These are phyloP conservation scores for Alternaria brassicicola DNA, from an alignment of 2,329 filamentous ascomycete genomes.

Conservation along the genomic window DNA sequence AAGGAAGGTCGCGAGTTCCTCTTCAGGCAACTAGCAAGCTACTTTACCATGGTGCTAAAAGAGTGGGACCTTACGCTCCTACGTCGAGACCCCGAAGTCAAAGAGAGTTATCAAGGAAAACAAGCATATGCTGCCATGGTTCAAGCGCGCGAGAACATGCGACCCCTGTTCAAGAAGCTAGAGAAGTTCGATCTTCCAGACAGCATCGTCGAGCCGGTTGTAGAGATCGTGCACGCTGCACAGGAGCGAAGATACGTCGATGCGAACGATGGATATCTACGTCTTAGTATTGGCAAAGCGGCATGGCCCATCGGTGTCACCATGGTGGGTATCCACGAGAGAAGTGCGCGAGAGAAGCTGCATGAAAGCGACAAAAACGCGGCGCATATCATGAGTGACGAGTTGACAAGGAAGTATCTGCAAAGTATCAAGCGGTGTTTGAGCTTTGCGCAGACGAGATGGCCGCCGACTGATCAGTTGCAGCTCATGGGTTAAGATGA, in stretches of 20 bases:
- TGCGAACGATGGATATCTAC: constrained; percentile 92
- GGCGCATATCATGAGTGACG: constrained; percentile 96
- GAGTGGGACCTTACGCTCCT: constrained; percentile 85
- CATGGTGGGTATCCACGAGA: constrained; percentile 99
- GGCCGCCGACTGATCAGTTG: constrained; percentile 89
- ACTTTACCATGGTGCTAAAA: constrained; percentile 92
- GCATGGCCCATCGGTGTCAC: constrained; percentile 99
- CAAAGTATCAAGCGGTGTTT: constrained; percentile 98
- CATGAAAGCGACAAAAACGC: constrained; percentile 77
- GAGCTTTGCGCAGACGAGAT: constrained; percentile 94
- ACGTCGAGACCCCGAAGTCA: constrained; percentile 60
- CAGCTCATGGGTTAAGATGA: constrained; percentile 83
- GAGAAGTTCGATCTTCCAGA: constrained; percentile 82
- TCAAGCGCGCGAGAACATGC: constrained; percentile 85
- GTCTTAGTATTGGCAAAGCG: constrained; percentile 92
- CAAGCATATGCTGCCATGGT: constrained; percentile 84
- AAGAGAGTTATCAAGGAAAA: constrained; percentile 78
- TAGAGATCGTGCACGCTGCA: constrained; percentile 89
- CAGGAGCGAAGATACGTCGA: constrained; percentile 93
- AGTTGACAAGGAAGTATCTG: constrained; percentile 91
- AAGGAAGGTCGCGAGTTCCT: constrained; percentile 71
- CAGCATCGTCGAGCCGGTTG: constrained; percentile 77
- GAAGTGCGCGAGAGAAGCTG: constrained; percentile 91
- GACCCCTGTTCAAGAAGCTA: constrained; percentile 86
- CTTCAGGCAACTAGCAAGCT: constrained; percentile 86